These are phyloP conservation scores for Trichopus zeylanicus DNA, from an alignment of 116 monocot species.

Conservation along the genomic window DNA sequence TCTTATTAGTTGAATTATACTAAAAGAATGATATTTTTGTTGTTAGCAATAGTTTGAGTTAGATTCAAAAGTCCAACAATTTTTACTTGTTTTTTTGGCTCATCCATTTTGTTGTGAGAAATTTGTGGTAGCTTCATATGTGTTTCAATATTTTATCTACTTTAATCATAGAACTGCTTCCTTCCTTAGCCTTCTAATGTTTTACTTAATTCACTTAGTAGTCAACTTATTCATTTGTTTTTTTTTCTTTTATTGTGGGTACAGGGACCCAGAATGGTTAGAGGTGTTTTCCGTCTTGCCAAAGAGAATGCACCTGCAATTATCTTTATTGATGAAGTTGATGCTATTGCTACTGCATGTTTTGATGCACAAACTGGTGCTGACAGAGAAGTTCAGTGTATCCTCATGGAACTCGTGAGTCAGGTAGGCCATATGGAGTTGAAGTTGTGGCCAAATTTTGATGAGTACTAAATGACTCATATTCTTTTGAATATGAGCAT, in stretches of 20 bases:
- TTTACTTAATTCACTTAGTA: background rate
- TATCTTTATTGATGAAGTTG: constrained; percentile 97
- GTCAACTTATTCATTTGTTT: no score
- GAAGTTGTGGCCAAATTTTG: background rate
- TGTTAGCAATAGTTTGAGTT: no score
- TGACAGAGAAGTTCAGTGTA: constrained; percentile 97
- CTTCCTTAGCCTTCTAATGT: no score
- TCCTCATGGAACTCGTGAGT: constrained; percentile 94
- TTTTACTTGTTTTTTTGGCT: no score
- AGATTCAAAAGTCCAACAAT: no score
- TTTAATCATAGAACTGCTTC: no score
- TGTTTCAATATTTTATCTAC: no score
- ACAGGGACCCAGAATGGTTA: constrained; percentile 92
- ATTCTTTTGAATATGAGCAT: no score
- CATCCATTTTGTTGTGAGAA: no score
- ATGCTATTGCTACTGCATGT: constrained; percentile 96
- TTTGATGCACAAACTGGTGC: constrained; percentile 99
- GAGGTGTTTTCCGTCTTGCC: constrained; percentile 93
- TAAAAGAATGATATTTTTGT: background rate
- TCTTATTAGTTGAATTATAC: no score
- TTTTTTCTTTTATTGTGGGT: background rate
- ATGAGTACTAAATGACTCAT: no score
- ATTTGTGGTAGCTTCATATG: no score
- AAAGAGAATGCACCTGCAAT: constrained; percentile 99
- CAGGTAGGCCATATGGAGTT: constrained; percentile 33